Evolutionary conservation across 805 yeast species (phyloP).

Genomic region (Saccharomycopsis javanensis): DNA sequence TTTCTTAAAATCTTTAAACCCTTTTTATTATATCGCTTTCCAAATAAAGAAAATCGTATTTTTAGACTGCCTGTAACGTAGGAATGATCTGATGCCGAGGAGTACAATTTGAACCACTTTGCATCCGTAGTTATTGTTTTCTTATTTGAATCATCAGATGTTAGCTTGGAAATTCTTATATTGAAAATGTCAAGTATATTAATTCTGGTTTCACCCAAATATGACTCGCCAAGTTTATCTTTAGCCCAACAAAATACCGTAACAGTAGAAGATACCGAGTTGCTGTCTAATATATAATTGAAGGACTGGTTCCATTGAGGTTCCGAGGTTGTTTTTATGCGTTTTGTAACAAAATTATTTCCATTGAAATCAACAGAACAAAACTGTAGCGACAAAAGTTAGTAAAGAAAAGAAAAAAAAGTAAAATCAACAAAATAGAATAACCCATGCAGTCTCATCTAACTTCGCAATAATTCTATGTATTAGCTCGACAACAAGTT

Average conservation of each 20-base stretch:
- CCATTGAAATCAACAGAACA: slow-evolving; percentile 12
- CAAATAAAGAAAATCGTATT: slow-evolving; percentile 19
- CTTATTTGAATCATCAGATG: slow-evolving; percentile 7
- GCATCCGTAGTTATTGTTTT: slow-evolving; percentile 21
- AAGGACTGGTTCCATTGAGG: slow-evolving; percentile 14
- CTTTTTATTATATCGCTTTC: slow-evolving; percentile 1
- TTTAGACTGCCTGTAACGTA: slow-evolving; percentile 42
- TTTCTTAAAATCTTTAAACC: slow-evolving; percentile 5
- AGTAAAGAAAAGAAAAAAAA: not conserved
- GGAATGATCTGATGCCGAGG: slow-evolving; percentile 31
- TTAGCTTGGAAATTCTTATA: slow-evolving; percentile 20
- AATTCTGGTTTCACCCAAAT: slow-evolving; percentile 17
- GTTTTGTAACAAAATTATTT: slow-evolving; percentile 7
- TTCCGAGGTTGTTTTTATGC: not conserved
- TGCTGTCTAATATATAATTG: slow-evolving; percentile 1
- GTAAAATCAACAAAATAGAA: not conserved
- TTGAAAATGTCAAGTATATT: slow-evolving; percentile 13
- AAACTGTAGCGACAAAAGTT: slow-evolving; percentile 2
- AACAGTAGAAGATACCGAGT: slow-evolving; percentile 6
- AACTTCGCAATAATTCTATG: too few relatives aligned
- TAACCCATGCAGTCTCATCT: too few relatives aligned
- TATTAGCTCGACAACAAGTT: too few relatives aligned
- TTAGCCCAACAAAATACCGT: slow-evolving; percentile 17
- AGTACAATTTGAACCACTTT: slow-evolving; percentile 37
- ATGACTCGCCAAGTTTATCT: slow-evolving; percentile 6